Conservation (phyloP, 108 stramenopile species). For the Nitzschia sp. region DNA sequence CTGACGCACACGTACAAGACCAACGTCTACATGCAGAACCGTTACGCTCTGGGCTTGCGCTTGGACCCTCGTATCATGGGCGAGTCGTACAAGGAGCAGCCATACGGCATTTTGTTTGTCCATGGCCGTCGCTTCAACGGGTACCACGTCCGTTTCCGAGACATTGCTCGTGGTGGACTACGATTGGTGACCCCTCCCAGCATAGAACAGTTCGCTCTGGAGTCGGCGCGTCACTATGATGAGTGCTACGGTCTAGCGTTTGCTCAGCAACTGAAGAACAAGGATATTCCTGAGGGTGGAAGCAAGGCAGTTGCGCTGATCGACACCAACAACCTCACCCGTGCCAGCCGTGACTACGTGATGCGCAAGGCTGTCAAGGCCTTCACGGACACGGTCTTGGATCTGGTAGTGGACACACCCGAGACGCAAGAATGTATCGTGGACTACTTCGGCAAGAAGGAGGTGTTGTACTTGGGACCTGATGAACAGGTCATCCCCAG, state of each 20-base stretch:
- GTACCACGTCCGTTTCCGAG: constrained; percentile 96
- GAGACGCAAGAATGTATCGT: constrained; percentile 82
- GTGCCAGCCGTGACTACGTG: constrained; percentile 55
- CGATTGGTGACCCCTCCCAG: constrained; percentile 92
- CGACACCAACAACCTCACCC: constrained; percentile 72
- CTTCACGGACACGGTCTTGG: constrained; percentile 93
- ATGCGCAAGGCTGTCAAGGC: constrained; percentile 96
- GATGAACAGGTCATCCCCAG: constrained; percentile 97
- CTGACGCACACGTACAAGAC: constrained; percentile 85
- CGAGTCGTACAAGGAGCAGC: constrained; percentile 44
- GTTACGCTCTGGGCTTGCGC: constrained; percentile 91
- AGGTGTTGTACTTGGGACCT: constrained; percentile 96
- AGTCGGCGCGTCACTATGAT: constrained; percentile 91
- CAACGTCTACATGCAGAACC: constrained; percentile 91
- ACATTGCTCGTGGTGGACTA: constrained; percentile 95
- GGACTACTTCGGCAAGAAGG: constrained; percentile 87
- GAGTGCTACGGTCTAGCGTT: constrained; percentile 94
- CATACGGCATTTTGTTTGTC: constrained; percentile 91
- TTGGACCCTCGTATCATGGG: constrained; percentile 89
- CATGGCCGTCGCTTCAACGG: constrained; percentile 97
- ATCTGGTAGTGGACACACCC: constrained; percentile 89
- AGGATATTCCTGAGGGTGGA: constrained; percentile 99
- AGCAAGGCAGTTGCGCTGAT: constrained; percentile 92
- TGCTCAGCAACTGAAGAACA: constrained; percentile 96
- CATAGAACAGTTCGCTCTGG: constrained; percentile 86